Percentiles rank a stretch among this genome's conserved stretches.
phyloP scores from a whole-genome alignment of 495 filamentous ascomycete genomes.

The Friedmanniomyces simplex region DNA sequence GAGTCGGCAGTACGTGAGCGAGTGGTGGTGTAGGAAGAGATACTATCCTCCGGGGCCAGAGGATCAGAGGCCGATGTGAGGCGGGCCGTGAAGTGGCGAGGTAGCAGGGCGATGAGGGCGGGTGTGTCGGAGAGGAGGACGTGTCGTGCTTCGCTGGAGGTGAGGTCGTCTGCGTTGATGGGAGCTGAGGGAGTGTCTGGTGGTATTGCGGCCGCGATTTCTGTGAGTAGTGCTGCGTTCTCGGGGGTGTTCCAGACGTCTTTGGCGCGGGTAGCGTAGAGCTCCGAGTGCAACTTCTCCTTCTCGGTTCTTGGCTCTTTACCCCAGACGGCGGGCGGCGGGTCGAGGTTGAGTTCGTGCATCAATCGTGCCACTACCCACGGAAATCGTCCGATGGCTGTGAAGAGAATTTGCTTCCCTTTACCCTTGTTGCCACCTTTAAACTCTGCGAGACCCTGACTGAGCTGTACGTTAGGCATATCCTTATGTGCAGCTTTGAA shows the following conservation, averaged over 20 bases:
- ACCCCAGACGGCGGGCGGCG: slow-evolving; percentile 74
- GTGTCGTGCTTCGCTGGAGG: slow-evolving; percentile 62
- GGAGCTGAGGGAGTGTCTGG: slow-evolving; percentile 28
- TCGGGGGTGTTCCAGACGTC: slow-evolving; percentile 85
- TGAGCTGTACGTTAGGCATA: slow-evolving; percentile 59
- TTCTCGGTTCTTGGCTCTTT: slow-evolving; percentile 52
- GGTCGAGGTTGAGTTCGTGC: slow-evolving; percentile 60
- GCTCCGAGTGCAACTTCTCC: slow-evolving; percentile 63
- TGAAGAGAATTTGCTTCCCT: slow-evolving; percentile 50
- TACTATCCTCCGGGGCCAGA: slow-evolving; percentile 46
- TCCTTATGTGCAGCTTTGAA: slow-evolving; percentile 34
- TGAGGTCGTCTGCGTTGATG: slow-evolving; percentile 37
- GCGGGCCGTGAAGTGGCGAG: slow-evolving; percentile 40
- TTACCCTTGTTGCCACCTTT: slow-evolving; percentile 54
- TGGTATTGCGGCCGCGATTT: slow-evolving; percentile 50
- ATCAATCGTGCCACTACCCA: slow-evolving; percentile 75
- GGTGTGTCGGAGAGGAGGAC: slow-evolving; percentile 67
- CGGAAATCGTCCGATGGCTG: slow-evolving; percentile 60
- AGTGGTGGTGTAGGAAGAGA: slow-evolving; percentile 28
- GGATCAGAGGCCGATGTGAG: slow-evolving; percentile 59
- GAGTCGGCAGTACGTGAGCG: background rate
- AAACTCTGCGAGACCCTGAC: slow-evolving; percentile 59
- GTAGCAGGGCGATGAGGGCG: slow-evolving; percentile 49
- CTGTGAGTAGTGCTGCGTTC: slow-evolving; percentile 56
- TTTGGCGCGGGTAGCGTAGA: slow-evolving; percentile 71